Evolutionary conservation across 495 filamentous ascomycete species (phyloP), one percentile per base, ranked within the genome.

Genomic region (Staphylotrichum tortipilum): DNA sequence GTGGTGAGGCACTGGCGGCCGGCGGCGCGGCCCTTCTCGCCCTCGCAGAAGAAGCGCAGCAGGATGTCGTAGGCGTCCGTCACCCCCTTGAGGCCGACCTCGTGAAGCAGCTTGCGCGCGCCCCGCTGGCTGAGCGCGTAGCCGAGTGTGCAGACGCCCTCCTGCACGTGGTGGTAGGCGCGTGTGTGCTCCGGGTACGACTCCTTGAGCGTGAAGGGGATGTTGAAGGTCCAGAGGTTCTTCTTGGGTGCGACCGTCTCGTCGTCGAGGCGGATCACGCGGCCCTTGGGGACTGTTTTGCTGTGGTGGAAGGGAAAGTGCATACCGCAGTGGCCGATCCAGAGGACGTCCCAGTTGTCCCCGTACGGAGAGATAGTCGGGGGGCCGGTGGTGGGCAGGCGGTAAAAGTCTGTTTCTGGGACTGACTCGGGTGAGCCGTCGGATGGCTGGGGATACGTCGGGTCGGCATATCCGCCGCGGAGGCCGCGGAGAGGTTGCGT

Each of bases 261-360:
- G 56, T 67, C 62, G 40, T 44, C 8, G n/a, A 24, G 24, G 19
- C 40, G 55, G 21, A 60, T 51, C 5, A 67, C 46, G 26, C 60
- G 55, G 19, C 47, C 55, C 35, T 60, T 61, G 4, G 64, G 62
- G 1, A 67, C 28, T 5, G 24, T 43, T 8, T 17, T 40, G 48
- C 48, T 37, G 18, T 54, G 15, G 1, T 55, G 37, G 28, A 49
- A 57, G 5, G 64, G 55, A 52, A 69, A 66, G 15, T 50, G 39
- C 48, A 61, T 58, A 2, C 68, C 64, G 57, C 77, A 79, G 44
- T 76, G 74, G 4, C 76, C 78, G 28, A 78, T 55, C 77, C 78
- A 81, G 17, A 81, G 64, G 3, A 80, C 53, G 57, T 79, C 74
- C 78, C 78, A 83, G 57, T 76, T 57, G 36, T 77, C 71, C 33